phyloP scores from a whole-genome alignment of 345 rosid species.

The Dovyalis caffra region DNA sequence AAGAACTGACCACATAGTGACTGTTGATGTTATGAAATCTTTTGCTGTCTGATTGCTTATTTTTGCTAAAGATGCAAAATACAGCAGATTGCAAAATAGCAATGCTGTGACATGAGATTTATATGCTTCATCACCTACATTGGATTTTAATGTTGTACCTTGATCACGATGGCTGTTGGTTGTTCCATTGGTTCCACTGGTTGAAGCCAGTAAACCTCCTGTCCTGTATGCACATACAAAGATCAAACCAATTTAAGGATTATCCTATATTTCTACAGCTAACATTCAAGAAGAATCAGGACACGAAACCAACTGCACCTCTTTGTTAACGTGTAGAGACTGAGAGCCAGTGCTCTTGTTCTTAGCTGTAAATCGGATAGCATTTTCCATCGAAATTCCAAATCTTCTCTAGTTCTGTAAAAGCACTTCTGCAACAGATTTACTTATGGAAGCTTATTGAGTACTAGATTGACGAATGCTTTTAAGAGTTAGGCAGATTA shows the following conservation, averaged over 20 bases:
- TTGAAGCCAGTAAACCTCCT: constrained; percentile 14
- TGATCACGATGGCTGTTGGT: constrained; percentile 2
- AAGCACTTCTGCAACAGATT: constrained; percentile 27
- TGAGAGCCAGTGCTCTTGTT: constrained; percentile 35
- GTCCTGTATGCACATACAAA: constrained; percentile 25
- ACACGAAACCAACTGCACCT: constrained; percentile 25
- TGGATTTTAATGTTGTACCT: constrained; percentile 21
- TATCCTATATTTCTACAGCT: neutral
- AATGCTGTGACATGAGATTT: neutral
- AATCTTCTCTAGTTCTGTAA: constrained; percentile 47
- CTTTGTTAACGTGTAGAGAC: constrained; percentile 26
- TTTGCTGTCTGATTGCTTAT: too few species aligned
- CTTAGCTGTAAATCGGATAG: constrained; percentile 39
- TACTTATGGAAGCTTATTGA: neutral
- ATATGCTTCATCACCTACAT: neutral
- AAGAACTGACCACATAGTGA: too few species aligned
- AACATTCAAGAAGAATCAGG: neutral
- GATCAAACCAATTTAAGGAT: neutral
- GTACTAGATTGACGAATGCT: neutral
- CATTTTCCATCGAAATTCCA: constrained; percentile 46
- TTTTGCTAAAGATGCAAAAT: too few species aligned
- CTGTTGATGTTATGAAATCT: too few species aligned
- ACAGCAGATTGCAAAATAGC: neutral
- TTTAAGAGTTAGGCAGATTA: neutral
- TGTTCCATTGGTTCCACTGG: constrained; percentile 8